Base-by-base conservation (phyloP, 1,284 basidiomycete genomes). In the Inonotus obliquus region DNA sequence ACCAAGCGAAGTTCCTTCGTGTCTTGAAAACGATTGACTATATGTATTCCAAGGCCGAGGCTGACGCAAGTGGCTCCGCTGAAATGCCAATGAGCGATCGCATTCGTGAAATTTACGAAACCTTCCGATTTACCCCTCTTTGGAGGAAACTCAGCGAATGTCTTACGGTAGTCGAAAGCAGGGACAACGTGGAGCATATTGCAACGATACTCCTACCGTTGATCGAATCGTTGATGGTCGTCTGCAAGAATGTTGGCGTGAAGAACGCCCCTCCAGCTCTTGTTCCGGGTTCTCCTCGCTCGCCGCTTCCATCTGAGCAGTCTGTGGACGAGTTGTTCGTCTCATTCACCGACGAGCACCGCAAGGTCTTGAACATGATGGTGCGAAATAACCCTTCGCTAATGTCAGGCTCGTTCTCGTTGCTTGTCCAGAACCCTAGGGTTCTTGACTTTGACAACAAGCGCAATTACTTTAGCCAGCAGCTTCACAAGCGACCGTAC, bases 381-480 rank as follows among this genome's bases (percentile, higher is more conserved):
- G 96, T 99, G 38, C 90, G 96, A 63, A 98, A 96, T 74, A 98
- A 98, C 71, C 97, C 97, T 1, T 94, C 95, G 0, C 77, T 99
- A 41, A 96, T 99, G 92, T 95, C 93, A 67, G 97, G 97, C 11
- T 97, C 95, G 0, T 99, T 99, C 81, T 94, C 96, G 14, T 81
- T 99, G 1, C 82, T 99, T 61, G 92, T 99, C 38, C 89, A 96
- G 74, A 99, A 99, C 70, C 91, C 97, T 54, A 89, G 94, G 49
- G 95, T 99, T 25, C 85, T 99, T 63, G 97, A 99, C 79, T 99
- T 99, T 74, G 97, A 99, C 80, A 99, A 99, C 86, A 99, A 99
- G 79, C 87, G 97, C 59, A 97, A 96, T 71, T 99, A 96, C 80
- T 99, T 99, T 80, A 91, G 87, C 66, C 96, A 98, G 75, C 95